These are phyloP conservation scores for Ceratobasidium sp. DNA, from an alignment of 1,284 basidiomycete genomes.

Conservation along the genomic window DNA sequence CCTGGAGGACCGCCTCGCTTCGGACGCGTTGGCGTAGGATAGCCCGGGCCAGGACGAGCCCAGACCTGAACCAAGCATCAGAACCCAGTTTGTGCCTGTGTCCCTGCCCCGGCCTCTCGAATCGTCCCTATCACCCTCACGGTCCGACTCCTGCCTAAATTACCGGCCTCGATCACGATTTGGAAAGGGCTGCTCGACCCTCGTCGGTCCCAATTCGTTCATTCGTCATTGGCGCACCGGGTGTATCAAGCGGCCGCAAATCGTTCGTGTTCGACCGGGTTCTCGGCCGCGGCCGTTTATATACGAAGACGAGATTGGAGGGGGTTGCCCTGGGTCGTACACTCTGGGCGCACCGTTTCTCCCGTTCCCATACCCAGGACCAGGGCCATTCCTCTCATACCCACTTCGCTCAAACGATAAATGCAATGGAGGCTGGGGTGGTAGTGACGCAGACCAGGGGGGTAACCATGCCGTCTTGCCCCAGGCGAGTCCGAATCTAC, in stretches of 20 bases:
- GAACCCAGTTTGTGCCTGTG: too few species aligned
- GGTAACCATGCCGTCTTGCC: slow-evolving; percentile 26
- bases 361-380: not conserved
- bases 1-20: too few species aligned
- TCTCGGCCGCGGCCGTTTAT: not conserved
- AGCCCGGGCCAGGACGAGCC: too few species aligned
- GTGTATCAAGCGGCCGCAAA: slow-evolving; percentile 33
- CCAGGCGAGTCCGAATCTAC: slow-evolving; percentile 2
- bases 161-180: not conserved
- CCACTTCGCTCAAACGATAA: not conserved
- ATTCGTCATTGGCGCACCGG: slow-evolving; percentile 1
- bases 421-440: not conserved
- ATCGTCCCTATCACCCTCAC: not conserved
- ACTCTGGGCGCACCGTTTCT: not conserved
- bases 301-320: not conserved
- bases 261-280: slow-evolving; percentile 13
- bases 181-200: not conserved
- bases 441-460: slow-evolving; percentile 9
- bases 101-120: not conserved
- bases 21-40: too few species aligned
- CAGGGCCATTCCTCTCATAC: not conserved
- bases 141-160: too few species aligned
- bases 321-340: slow-evolving; percentile 1
- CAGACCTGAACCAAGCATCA: not conserved
- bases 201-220: slow-evolving; percentile 31